Base-by-base conservation (phyloP, 2,329 filamentous ascomycete species). In the Colletotrichum somersetense region DNA sequence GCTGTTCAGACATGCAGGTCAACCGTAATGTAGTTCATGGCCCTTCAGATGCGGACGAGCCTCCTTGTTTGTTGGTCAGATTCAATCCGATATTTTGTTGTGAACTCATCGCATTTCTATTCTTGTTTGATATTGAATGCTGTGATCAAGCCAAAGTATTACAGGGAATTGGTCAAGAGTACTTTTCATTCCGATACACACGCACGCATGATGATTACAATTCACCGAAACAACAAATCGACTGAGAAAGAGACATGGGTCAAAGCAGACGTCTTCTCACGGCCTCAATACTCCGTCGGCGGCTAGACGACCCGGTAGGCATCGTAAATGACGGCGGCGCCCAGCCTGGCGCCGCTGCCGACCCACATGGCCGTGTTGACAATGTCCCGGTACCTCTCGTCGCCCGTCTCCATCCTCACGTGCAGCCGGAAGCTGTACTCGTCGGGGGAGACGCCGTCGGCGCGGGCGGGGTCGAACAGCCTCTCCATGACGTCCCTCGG, bases 281-380 rank as follows among this genome's bases (percentile, higher is more conserved):
- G 5, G 12, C 20, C 18, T n/a, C 53, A 14, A n/a, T 7, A n/a
- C 33, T 23, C 7, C 16, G 20, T 7, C 20, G 6, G 30, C 30
- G 4, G 30, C 30, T 5, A 72, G 5, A 52, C 68, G n/a, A 72
- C 68, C n/a, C 71, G 55, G 55, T 73, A 73, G 16, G 71, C 71
- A 23, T 73, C 71, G n/a, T 73, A 73, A 5, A 73, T 50, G 26
- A 73, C 71, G 2, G 63, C 61, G 0, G 62, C 67, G 3, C 71
- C 71, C 11, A 73, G 7, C 79, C 83, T 84, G 76, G 85, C 83
- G 61, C 85, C 85, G 76, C 84, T 85, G 8, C 84, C 85, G 58
- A 87, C 81, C 85, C 85, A 87, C 64, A 87, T 79, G 6, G 84
- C 85, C 76, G 83, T 85, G 76, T 87, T 87, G 33, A 87, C 81